Evolutionary conservation across 2,329 filamentous ascomycete species (phyloP).

Genomic region (Hymenoscyphus infarciens): DNA sequence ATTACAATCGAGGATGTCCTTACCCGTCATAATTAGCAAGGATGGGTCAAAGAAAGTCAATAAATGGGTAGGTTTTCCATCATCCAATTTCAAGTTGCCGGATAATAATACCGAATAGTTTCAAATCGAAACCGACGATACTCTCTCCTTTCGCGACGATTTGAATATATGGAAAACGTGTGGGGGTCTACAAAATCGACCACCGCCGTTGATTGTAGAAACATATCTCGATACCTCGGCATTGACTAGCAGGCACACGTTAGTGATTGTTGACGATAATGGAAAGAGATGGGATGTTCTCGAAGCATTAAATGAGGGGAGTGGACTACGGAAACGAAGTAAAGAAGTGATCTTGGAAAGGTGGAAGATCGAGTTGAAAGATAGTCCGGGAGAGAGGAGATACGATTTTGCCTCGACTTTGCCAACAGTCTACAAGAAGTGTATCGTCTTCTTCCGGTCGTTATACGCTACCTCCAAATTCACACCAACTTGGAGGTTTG

Average conservation of each 20-base stretch:
- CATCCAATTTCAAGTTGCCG: conserved; percentile 1
- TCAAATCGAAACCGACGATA: conserved; percentile 90
- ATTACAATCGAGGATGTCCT: conserved; percentile 72
- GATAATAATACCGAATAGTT: conserved; percentile 56
- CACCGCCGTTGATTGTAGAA: conserved; percentile 84
- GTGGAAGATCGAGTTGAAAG: conserved; percentile 82
- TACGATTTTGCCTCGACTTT: conserved; percentile 62
- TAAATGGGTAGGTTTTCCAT: conserved; percentile 69
- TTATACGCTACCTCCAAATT: conserved; percentile 80
- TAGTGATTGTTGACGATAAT: conserved; percentile 83
- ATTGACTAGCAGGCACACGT: conserved; percentile 77
- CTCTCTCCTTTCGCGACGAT: conserved; percentile 79
- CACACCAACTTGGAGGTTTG: conserved; percentile 82
- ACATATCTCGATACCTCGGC: conserved; percentile 79
- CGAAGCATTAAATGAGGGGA: conserved; percentile 70
- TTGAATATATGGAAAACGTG: conserved; percentile 77
- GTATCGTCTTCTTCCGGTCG: conserved; percentile 89
- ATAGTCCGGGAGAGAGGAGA: conserved; percentile 44
- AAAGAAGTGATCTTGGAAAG: conserved; percentile 83
- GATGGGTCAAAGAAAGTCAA: conserved; percentile 65
- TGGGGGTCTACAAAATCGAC: conserved; percentile 71
- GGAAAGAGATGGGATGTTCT: conserved; percentile 91
- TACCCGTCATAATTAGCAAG: conserved; percentile 52
- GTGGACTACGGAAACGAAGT: conserved; percentile 44
- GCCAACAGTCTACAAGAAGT: conserved; percentile 94